Conservation (phyloP, 2,329 filamentous ascomycete genomes). For the Aspergillus udagawae region DNA sequence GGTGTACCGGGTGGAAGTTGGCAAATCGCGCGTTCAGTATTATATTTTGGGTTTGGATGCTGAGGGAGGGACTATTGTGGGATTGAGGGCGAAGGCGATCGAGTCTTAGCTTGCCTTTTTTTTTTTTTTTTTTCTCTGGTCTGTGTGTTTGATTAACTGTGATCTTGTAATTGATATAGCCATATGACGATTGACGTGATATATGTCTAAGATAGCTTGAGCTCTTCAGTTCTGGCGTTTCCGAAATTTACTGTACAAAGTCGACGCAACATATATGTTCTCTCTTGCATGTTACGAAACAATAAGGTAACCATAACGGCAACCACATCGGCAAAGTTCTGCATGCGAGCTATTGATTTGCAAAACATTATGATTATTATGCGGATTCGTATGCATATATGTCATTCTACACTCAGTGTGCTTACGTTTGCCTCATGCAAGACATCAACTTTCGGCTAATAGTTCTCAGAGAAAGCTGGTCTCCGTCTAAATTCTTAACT, state of each 20-base stretch:
- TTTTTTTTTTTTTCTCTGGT: background rate
- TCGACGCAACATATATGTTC: background rate
- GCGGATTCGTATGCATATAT: no score
- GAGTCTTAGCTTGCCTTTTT: conserved; percentile 54
- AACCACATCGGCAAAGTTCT: background rate
- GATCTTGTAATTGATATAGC: background rate
- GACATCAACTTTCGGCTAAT: background rate
- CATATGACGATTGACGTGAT: background rate
- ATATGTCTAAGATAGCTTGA: background rate
- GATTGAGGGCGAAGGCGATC: conserved; percentile 71
- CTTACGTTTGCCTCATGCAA: background rate
- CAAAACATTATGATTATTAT: background rate
- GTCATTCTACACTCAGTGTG: background rate
- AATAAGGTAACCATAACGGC: background rate
- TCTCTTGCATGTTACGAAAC: background rate
- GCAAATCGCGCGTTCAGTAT: conserved; percentile 67
- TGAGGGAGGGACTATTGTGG: conserved; percentile 62
- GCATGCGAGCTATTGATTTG: background rate
- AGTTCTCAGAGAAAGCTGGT: background rate
- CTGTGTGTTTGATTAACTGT: background rate
- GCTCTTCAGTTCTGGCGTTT: background rate
- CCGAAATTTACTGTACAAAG: background rate
- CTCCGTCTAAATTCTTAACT: no score
- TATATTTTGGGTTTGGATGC: conserved; percentile 67
- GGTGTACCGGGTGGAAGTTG: conserved; percentile 67